Percentiles rank a stretch among this genome's conserved stretches.
Conservation (phyloP, 768 basidiomycete genomes). For the Porphyrellus cyaneotinctus region DNA sequence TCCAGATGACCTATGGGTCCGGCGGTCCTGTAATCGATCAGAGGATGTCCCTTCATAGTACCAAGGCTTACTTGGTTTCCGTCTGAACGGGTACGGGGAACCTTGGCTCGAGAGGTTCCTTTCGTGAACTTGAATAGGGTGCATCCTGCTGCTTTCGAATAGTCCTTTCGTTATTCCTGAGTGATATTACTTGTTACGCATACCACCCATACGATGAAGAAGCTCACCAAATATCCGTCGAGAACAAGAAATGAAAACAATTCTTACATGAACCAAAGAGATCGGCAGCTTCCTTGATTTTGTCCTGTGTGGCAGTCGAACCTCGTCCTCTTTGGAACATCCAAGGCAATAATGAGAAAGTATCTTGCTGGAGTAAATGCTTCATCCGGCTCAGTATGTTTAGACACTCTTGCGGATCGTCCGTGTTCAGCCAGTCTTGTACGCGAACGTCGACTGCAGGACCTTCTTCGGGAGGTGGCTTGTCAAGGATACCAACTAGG, state of each 20-base stretch:
- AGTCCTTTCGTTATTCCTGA: background rate
- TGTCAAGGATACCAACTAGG: background rate
- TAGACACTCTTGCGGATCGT: background rate
- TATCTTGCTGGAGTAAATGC: background rate
- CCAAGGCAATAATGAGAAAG: background rate
- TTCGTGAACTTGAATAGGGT: no score
- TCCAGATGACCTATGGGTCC: no score
- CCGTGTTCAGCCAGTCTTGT: slow-evolving; percentile 1
- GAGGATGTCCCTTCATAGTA: no score
- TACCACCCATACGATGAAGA: background rate
- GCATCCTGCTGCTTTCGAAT: background rate
- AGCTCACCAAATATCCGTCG: background rate
- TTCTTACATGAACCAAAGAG: background rate
- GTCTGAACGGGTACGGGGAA: no score
- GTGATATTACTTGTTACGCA: background rate
- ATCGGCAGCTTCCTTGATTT: background rate
- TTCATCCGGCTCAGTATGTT: background rate
- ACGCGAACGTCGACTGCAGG: background rate
- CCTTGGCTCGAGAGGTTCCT: no score
- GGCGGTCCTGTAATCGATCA: no score
- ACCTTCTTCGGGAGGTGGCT: background rate
- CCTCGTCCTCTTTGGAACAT: background rate
- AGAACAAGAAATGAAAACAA: background rate
- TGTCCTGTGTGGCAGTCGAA: background rate
- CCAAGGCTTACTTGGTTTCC: no score